These are phyloP conservation scores for Solanum chacoense DNA, from an alignment of 305 asterid species.

Conservation along the genomic window DNA sequence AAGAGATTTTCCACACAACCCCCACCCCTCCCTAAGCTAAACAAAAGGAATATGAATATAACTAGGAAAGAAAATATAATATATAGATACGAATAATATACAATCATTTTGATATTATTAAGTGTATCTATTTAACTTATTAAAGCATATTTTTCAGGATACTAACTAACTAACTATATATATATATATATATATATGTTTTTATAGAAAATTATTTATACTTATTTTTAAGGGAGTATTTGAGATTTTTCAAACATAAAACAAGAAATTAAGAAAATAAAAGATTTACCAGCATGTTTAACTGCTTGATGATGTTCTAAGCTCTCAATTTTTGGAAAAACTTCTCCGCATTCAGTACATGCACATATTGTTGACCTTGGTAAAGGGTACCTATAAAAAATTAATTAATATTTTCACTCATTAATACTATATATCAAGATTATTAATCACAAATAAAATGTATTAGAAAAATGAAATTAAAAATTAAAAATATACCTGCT, in stretches of 20 bases:
- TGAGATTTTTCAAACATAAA: background rate
- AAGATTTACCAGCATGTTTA: conserved; percentile 65
- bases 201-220: background rate
- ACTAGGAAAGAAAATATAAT: background rate
- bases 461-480: background rate
- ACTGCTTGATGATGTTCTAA: conserved; percentile 90
- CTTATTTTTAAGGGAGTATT: background rate
- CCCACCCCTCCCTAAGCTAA: background rate
- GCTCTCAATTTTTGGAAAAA: conserved; percentile 82
- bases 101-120: background rate
- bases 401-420: background rate
- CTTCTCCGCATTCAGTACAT: conserved; percentile 87
- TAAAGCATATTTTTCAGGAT: background rate
- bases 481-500: conserved; percentile 28
- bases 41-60: background rate
- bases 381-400: conserved; percentile 47
- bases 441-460: background rate
- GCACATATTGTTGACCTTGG: conserved; percentile 73
- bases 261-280: background rate
- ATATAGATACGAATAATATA: background rate
- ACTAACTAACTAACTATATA: no score
- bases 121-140: background rate
- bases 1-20: background rate
- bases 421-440: background rate
- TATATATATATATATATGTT: background rate